These are phyloP conservation scores for Annona squamosa DNA, from an alignment of 164 flowering plant genomes.

Conservation along the genomic window DNA sequence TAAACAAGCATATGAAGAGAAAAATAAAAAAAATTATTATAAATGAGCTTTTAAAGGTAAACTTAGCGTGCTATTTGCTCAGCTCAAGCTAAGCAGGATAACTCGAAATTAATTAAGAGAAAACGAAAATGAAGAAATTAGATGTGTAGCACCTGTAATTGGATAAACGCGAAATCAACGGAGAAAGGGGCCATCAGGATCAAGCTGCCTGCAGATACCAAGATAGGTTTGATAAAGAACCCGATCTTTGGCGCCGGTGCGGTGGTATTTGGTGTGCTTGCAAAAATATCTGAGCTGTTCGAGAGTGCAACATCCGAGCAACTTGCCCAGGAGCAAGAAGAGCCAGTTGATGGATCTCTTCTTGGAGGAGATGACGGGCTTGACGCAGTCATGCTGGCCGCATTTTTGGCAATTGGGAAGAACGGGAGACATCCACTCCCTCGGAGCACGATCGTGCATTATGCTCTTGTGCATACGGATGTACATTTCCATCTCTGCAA, in stretches of 20 bases:
- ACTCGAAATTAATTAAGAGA: too few species aligned
- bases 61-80: too few species aligned
- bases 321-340: conserved; percentile 36
- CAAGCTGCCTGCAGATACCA: conserved; percentile 29
- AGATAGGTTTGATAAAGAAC: conserved; percentile 34
- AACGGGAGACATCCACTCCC: conserved; percentile 37
- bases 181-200: conserved; percentile 16
- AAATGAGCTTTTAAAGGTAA: too few species aligned
- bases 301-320: conserved; percentile 36
- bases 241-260: conserved; percentile 48
- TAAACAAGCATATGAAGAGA: too few species aligned
- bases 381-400: conserved; percentile 28
- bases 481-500: conserved; percentile 22
- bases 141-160: too few species aligned
- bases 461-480: conserved; percentile 11
- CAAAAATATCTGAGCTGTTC: conserved; percentile 40
- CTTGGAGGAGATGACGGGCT: conserved; percentile 39
- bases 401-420: conserved; percentile 39
- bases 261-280: conserved; percentile 32
- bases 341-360: conserved; percentile 47
- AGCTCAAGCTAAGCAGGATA: too few species aligned
- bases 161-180: too few species aligned
- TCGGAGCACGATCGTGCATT: conserved; percentile 55
- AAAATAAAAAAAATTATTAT: too few species aligned
- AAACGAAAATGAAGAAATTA: too few species aligned